phyloP scores from a whole-genome alignment of 1,139 yeast genomes.

The Candida glucosophila region DNA sequence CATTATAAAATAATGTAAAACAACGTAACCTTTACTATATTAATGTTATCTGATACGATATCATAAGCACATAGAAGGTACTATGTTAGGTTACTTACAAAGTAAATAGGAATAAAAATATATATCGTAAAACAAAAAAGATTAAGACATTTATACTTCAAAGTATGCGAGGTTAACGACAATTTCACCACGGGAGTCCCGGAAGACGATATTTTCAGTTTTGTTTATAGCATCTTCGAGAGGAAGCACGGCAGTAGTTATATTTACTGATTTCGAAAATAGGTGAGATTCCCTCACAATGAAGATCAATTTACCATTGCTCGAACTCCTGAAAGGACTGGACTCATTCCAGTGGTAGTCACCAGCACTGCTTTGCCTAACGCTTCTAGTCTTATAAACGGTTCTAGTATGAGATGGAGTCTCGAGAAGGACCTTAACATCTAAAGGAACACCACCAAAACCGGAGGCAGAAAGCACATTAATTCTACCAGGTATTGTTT shows the following conservation, averaged over 20 bases:
- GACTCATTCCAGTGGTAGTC: slow-evolving; percentile 56
- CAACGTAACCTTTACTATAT: no score
- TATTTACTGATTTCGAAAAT: slow-evolving; percentile 60
- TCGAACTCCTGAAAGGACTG: slow-evolving; percentile 56
- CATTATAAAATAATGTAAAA: no score
- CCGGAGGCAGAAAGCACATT: slow-evolving; percentile 38
- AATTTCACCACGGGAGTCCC: slow-evolving; percentile 23
- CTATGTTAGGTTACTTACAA: no score
- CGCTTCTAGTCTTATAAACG: slow-evolving; percentile 55
- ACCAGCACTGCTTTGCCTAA: slow-evolving; percentile 43
- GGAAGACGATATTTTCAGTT: slow-evolving; percentile 19
- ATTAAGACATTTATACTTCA: no score
- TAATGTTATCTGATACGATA: no score
- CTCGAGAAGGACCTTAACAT: slow-evolving; percentile 44
- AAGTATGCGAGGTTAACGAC: slow-evolving; percentile 21
- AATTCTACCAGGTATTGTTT: slow-evolving; percentile 46
- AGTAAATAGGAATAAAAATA: no score
- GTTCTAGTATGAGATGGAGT: slow-evolving; percentile 48
- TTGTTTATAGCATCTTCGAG: slow-evolving; percentile 31
- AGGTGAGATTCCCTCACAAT: slow-evolving; percentile 61
- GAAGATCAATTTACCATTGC: slow-evolving; percentile 51
- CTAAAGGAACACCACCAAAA: slow-evolving; percentile 22
- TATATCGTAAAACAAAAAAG: no score
- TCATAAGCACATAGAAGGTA: no score
- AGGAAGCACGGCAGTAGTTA: slow-evolving; percentile 46